phyloP scores from a whole-genome alignment of 345 rosid genomes.

The Acer campestre region DNA sequence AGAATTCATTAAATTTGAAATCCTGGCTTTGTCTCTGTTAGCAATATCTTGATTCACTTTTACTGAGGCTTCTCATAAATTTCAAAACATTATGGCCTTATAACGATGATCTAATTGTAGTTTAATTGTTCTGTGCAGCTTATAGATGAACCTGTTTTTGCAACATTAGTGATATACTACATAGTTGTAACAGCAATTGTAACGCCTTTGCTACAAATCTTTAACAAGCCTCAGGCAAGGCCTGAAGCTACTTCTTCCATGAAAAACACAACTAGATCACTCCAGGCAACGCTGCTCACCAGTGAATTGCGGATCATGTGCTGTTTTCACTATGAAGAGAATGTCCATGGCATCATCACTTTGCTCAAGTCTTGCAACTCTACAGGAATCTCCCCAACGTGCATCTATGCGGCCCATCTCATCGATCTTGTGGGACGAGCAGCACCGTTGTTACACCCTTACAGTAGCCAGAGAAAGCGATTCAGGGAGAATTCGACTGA shows the following conservation, averaged over 20 bases:
- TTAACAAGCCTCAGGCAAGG: slow-evolving; percentile 27
- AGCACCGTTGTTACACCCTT: slow-evolving; percentile 27
- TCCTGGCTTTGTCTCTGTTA: no score
- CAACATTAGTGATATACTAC: slow-evolving; percentile 23
- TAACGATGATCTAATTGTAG: neutral
- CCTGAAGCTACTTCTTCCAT: neutral
- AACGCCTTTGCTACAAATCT: slow-evolving; percentile 13
- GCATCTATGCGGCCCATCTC: slow-evolving; percentile 20
- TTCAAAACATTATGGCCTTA: no score
- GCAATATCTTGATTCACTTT: no score
- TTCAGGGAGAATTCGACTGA: neutral
- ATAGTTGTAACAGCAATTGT: slow-evolving; percentile 23
- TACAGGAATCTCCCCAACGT: slow-evolving; percentile 1
- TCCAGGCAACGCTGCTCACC: slow-evolving; percentile 1
- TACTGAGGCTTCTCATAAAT: no score
- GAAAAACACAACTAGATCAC: neutral
- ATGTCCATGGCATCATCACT: slow-evolving; percentile 31
- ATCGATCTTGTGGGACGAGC: slow-evolving; percentile 32
- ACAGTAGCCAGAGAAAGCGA: slow-evolving; percentile 6
- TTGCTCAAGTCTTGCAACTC: slow-evolving; percentile 35
- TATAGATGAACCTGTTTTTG: slow-evolving; percentile 16
- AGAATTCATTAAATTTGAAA: no score
- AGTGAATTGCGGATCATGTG: slow-evolving; percentile 29
- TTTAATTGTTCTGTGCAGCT: slow-evolving; percentile 14
- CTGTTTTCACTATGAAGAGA: slow-evolving; percentile 34